These are phyloP conservation scores for Alternaria rosae DNA, from an alignment of 2,329 filamentous ascomycete genomes.

Conservation along the genomic window DNA sequence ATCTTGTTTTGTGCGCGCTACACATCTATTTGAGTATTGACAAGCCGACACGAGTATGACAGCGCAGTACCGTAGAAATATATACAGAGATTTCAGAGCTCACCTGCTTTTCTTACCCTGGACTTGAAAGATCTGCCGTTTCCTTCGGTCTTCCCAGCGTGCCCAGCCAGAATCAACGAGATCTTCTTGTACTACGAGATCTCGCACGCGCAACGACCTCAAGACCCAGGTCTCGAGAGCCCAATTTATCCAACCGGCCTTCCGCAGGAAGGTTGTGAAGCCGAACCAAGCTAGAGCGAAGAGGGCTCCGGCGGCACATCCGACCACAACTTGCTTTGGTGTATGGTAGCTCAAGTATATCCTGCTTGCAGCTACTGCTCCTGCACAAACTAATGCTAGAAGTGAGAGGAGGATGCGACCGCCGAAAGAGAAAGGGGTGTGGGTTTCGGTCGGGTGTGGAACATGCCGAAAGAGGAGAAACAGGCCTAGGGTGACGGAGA, in stretches of 20 bases:
- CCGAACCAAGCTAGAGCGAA: slow-evolving; percentile 83
- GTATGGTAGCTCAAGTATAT: slow-evolving; percentile 96
- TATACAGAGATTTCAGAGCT: slow-evolving; percentile 1
- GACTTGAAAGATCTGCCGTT: slow-evolving; percentile 27
- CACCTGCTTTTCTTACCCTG: slow-evolving; percentile 39
- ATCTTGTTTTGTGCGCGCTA: background rate
- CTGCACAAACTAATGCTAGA: slow-evolving; percentile 51
- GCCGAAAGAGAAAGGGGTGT: slow-evolving; percentile 64
- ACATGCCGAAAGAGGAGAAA: slow-evolving; percentile 83
- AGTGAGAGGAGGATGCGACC: slow-evolving; percentile 66
- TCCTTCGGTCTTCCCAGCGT: slow-evolving; percentile 74
- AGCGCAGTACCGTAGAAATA: background rate
- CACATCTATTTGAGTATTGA: background rate
- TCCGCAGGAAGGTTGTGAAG: slow-evolving; percentile 71
- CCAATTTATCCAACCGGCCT: slow-evolving; percentile 75
- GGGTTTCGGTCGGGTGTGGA: slow-evolving; percentile 56
- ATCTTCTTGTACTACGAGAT: slow-evolving; percentile 88
- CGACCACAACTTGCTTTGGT: slow-evolving; percentile 82
- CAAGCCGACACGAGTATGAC: background rate
- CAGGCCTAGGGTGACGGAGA: slow-evolving; percentile 81
- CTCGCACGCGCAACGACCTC: slow-evolving; percentile 75
- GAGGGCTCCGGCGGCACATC: slow-evolving; percentile 71
- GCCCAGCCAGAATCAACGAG: slow-evolving; percentile 92
- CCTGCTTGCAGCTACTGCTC: slow-evolving; percentile 75
- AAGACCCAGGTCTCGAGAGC: slow-evolving; percentile 70